A percentile compares a stretch with the other conserved stretches of the same genome.
phyloP scores from a whole-genome alignment of 257 asterid genomes.

The Lavandula angustifolia region DNA sequence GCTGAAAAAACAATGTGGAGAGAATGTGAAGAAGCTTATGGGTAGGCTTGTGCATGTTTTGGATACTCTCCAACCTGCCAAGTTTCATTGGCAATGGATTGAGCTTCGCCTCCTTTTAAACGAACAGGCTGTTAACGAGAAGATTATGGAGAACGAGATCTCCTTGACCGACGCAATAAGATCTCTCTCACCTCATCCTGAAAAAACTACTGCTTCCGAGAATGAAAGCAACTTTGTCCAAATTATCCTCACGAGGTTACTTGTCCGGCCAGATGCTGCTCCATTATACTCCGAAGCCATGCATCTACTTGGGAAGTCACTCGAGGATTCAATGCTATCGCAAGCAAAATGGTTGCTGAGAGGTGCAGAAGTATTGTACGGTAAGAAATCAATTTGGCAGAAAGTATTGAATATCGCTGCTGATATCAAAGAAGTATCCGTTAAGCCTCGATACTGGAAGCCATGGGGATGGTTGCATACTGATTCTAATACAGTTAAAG shows the following conservation, averaged over 20 bases:
- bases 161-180: slow-evolving; percentile 77
- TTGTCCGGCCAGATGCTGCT: slow-evolving; percentile 98
- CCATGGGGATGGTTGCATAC: slow-evolving; percentile 97
- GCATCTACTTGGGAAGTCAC: slow-evolving; percentile 85
- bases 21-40: slow-evolving; percentile 62
- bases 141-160: slow-evolving; percentile 65
- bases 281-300: slow-evolving; percentile 89
- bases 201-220: slow-evolving; percentile 71
- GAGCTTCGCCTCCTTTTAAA: slow-evolving; percentile 92
- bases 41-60: slow-evolving; percentile 76
- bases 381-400: slow-evolving; percentile 90
- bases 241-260: slow-evolving; percentile 84
- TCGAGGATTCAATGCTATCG: slow-evolving; percentile 86
- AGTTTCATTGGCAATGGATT: slow-evolving; percentile 99
- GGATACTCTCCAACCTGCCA: slow-evolving; percentile 95
- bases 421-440: slow-evolving; percentile 64
- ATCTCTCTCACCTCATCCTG: slow-evolving; percentile 74
- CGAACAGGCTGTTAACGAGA: slow-evolving; percentile 87
- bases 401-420: slow-evolving; percentile 83
- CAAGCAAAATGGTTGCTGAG: slow-evolving; percentile 96
- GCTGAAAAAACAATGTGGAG: slow-evolving; percentile 59
- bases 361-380: slow-evolving; percentile 88
- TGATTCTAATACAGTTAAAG: slow-evolving; percentile 46
- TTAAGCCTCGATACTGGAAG: slow-evolving; percentile 71
- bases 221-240: slow-evolving; percentile 84